These are phyloP conservation scores for Sugiyamaella lignohabitans DNA, from an alignment of 805 yeast species.

Conservation along the genomic window DNA sequence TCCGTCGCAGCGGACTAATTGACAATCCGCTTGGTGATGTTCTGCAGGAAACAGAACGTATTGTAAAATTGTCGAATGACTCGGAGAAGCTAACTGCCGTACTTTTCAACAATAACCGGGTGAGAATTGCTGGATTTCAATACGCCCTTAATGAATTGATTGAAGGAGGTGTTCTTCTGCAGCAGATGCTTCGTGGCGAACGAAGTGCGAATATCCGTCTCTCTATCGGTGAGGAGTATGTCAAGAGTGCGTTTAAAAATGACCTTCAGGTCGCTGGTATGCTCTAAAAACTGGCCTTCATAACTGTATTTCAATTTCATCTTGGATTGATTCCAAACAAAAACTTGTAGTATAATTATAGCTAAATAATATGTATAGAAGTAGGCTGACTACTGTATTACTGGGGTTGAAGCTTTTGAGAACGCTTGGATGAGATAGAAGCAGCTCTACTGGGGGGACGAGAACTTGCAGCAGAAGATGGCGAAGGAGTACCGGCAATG, in stretches of 20 bases:
- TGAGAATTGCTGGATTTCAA: constrained; percentile 55
- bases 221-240: constrained; percentile 64
- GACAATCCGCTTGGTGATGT: constrained; percentile 72
- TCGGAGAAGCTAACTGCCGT: constrained; percentile 33
- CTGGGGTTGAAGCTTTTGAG: not conserved
- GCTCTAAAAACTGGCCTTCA: constrained; percentile 23
- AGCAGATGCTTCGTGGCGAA: constrained; percentile 63
- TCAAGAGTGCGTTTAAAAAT: constrained; percentile 50
- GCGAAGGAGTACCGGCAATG: not conserved
- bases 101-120: constrained; percentile 33
- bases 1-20: constrained; percentile 59
- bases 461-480: not conserved
- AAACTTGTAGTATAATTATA: no score
- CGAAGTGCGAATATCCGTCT: constrained; percentile 58
- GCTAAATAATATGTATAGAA: no score
- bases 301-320: not conserved
- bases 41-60: constrained; percentile 63
- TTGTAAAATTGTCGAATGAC: constrained; percentile 34
- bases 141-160: constrained; percentile 60
- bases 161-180: constrained; percentile 70
- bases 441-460: not conserved
- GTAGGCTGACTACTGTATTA: no score
- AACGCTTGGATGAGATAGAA: not conserved
- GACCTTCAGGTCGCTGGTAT: constrained; percentile 43
- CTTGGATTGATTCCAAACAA: no score